Evolutionary conservation across 345 rosid species (phyloP).

Genomic region (Iberis pinnata): DNA sequence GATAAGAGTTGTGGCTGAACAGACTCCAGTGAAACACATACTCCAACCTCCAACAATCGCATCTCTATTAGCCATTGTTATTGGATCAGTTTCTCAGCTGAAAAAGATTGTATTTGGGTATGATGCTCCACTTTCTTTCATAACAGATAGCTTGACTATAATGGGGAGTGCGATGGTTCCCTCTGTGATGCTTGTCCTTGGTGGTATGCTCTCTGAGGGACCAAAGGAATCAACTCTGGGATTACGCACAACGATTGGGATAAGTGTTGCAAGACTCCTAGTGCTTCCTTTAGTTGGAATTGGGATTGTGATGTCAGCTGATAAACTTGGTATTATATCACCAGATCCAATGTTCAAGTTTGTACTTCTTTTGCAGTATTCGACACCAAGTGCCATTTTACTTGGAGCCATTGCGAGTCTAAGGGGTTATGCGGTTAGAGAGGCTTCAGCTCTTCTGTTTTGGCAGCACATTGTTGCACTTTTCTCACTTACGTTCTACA

Average conservation of each 20-base stretch:
- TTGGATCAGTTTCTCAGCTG: conserved; percentile 71
- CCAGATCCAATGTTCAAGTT: conserved; percentile 69
- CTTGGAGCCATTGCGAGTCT: conserved; percentile 88
- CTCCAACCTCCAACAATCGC: conserved; percentile 94
- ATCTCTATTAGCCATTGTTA: conserved; percentile 65
- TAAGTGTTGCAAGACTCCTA: conserved; percentile 68
- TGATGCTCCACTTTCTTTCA: conserved; percentile 71
- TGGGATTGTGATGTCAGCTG: conserved; percentile 55
- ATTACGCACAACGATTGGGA: conserved; percentile 62
- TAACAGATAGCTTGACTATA: conserved; percentile 81
- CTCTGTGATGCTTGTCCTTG: conserved; percentile 91
- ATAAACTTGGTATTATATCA: conserved; percentile 47
- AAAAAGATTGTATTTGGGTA: conserved; percentile 61
- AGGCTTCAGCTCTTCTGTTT: conserved; percentile 84
- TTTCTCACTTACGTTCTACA: conserved; percentile 63
- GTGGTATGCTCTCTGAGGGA: conserved; percentile 94
- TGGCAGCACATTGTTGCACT: conserved; percentile 88
- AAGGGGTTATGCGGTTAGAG: conserved; percentile 78
- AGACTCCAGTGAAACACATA: conserved; percentile 79
- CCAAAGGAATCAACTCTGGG: conserved; percentile 82
- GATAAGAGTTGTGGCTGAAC: conserved; percentile 80
- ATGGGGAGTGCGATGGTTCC: conserved; percentile 89
- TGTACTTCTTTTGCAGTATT: conserved; percentile 77
- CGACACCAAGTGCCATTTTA: conserved; percentile 88
- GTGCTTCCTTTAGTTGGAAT: conserved; percentile 79